These are phyloP conservation scores for Vanrija sp. DNA, from an alignment of 1,284 basidiomycete genomes.

Conservation along the genomic window DNA sequence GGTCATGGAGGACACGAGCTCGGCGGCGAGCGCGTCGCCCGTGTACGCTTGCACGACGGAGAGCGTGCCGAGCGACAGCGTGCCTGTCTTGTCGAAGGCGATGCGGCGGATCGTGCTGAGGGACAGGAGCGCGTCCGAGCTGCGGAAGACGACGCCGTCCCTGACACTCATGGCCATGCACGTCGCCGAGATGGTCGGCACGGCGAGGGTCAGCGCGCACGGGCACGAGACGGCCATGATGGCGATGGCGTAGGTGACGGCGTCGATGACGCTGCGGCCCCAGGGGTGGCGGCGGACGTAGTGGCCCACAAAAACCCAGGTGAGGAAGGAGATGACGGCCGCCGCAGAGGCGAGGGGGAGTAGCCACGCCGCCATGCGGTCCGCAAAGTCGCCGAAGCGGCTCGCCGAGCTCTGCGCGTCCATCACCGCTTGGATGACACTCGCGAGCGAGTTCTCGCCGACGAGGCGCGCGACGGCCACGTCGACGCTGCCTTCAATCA, in stretches of 20 bases:
- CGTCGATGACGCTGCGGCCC: constrained; percentile 39
- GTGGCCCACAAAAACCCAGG: constrained; percentile 49
- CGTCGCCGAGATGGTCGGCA: constrained; percentile 10
- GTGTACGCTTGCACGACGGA: constrained; percentile 1
- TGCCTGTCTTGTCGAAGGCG: constrained; percentile 56
- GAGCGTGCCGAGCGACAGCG: constrained; percentile 23
- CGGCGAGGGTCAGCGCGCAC: constrained; percentile 46
- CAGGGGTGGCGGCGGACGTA: constrained; percentile 35
- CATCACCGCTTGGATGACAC: constrained; percentile 49
- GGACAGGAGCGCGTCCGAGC: constrained; percentile 34
- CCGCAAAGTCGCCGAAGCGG: constrained; percentile 19
- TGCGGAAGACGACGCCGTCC: constrained; percentile 20
- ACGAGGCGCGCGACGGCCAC: constrained; percentile 49
- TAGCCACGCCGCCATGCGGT: constrained; percentile 18
- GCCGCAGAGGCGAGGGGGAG: constrained; percentile 11
- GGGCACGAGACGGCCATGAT: constrained; percentile 53
- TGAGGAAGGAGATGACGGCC: constrained; percentile 41
- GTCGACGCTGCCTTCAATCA: constrained; percentile 47
- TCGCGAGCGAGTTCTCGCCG: constrained; percentile 52
- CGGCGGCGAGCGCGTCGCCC: background rate
- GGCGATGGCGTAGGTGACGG: constrained; percentile 51
- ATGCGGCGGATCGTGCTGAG: constrained; percentile 43
- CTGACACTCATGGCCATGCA: constrained; percentile 9
- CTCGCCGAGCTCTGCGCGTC: constrained; percentile 16
- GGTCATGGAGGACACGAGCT: background rate